Evolutionary conservation across 345 rosid genomes (phyloP).

Genomic region (Eucalyptus dawsonii): DNA sequence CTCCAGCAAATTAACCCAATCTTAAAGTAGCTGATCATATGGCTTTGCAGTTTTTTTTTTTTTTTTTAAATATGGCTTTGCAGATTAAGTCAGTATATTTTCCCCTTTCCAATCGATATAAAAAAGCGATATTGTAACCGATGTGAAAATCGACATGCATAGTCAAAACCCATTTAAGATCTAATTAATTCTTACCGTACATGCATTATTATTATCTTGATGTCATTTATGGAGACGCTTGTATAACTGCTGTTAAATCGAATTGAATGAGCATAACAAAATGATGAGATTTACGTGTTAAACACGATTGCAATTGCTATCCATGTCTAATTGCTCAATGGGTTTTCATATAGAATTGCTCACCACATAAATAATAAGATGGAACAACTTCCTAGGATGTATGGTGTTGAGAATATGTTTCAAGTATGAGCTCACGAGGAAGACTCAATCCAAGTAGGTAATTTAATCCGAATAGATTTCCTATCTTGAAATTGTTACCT

Average conservation of each 20-base stretch:
- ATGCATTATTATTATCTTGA: background rate
- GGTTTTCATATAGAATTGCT: background rate
- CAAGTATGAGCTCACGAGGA: background rate
- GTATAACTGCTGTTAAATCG: background rate
- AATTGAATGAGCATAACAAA: background rate
- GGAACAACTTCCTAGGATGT: background rate
- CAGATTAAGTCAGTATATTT: background rate
- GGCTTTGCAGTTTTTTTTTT: background rate
- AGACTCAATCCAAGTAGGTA: background rate
- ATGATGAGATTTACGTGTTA: background rate
- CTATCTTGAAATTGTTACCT: background rate
- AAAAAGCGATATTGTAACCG: background rate
- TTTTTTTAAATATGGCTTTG: background rate
- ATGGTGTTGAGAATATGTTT: background rate
- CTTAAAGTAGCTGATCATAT: background rate
- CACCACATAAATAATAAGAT: background rate
- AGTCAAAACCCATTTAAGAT: background rate
- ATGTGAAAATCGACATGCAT: background rate
- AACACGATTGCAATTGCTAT: background rate
- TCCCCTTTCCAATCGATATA: background rate
- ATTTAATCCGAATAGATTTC: background rate
- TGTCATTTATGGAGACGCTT: background rate
- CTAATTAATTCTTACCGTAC: background rate
- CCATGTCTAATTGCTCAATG: background rate
- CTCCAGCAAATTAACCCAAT: background rate